Conservation (phyloP, 1,284 basidiomycete species). For the Golubevia sp. region DNA sequence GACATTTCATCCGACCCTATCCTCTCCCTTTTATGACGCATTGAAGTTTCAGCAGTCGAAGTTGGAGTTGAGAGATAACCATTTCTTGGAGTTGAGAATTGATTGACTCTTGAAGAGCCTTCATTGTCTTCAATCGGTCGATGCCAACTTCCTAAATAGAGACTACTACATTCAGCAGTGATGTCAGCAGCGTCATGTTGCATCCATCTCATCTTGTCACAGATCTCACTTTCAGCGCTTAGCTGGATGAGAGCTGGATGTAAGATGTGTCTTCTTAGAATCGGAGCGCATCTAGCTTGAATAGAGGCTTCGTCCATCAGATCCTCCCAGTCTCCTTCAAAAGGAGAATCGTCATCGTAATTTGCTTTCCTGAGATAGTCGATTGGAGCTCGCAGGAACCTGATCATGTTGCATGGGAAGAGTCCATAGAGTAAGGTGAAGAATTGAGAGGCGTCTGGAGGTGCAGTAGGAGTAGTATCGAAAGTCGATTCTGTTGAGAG, state of each 20-base stretch:
- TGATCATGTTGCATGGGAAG: conserved; percentile 80
- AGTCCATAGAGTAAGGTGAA: conserved; percentile 84
- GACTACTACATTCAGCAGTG: conserved; percentile 70
- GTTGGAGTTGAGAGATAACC: background rate
- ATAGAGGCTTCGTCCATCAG: conserved; percentile 74
- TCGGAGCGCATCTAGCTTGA: conserved; percentile 68
- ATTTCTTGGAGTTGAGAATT: background rate
- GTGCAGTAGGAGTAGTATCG: conserved; percentile 27
- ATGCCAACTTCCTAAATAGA: conserved; percentile 38
- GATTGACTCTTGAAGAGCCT: background rate
- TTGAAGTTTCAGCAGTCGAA: too few relatives aligned
- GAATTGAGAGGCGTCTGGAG: conserved; percentile 48
- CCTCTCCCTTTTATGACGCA: too few relatives aligned
- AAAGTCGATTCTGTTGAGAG: conserved; percentile 21
- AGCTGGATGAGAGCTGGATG: conserved; percentile 75
- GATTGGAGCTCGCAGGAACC: conserved; percentile 73
- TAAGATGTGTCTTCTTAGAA: conserved; percentile 74
- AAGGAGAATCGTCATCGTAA: conserved; percentile 66
- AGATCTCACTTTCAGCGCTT: conserved; percentile 71
- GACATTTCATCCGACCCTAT: too few relatives aligned
- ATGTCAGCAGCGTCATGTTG: conserved; percentile 72
- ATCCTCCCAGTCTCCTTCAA: conserved; percentile 70
- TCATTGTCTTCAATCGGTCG: background rate
- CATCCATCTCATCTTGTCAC: conserved; percentile 71
- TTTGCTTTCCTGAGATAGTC: conserved; percentile 68